phyloP scores from a whole-genome alignment of 352 stramenopile genomes.

The Thalassiosira hispida region DNA sequence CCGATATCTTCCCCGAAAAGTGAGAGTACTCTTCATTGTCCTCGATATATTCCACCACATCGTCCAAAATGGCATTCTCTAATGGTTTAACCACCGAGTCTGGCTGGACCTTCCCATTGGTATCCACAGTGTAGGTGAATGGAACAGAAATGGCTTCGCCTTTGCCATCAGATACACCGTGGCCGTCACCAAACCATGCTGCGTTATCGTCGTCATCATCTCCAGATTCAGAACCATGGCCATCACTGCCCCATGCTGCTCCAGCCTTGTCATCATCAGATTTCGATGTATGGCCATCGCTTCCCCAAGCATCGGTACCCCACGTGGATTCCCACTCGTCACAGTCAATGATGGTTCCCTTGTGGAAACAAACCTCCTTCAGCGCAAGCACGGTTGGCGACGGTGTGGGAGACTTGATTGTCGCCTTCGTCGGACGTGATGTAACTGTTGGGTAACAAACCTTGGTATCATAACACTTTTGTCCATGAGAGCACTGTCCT shows the following conservation, averaged over 20 bases:
- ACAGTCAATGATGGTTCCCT: constrained; percentile 12
- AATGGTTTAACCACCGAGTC: constrained; percentile 18
- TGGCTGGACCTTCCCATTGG: constrained; percentile 18
- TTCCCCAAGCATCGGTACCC: too few relatives aligned
- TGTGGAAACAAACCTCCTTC: constrained; percentile 6
- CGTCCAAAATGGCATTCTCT: constrained; percentile 40
- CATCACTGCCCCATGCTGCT: constrained; percentile 24
- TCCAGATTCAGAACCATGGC: not conserved
- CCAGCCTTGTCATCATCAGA: too few relatives aligned
- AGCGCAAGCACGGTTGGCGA: not conserved
- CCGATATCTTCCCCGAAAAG: constrained; percentile 29
- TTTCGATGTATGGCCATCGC: too few relatives aligned
- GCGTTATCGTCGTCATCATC: not conserved
- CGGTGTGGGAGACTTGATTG: not conserved
- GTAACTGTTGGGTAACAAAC: constrained; percentile 11
- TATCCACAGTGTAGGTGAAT: constrained; percentile 49
- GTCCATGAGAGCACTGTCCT: constrained; percentile 20
- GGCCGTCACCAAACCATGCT: not conserved
- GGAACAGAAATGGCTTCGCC: constrained; percentile 18
- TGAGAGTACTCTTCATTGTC: constrained; percentile 10
- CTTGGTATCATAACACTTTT: constrained; percentile 17
- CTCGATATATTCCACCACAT: constrained; percentile 18
- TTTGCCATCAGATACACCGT: not conserved
- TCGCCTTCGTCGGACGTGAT: not conserved
- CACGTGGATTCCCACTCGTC: too few relatives aligned